Base-by-base conservation (phyloP, 352 stramenopile genomes). In the Phytophthora pistaciae region DNA sequence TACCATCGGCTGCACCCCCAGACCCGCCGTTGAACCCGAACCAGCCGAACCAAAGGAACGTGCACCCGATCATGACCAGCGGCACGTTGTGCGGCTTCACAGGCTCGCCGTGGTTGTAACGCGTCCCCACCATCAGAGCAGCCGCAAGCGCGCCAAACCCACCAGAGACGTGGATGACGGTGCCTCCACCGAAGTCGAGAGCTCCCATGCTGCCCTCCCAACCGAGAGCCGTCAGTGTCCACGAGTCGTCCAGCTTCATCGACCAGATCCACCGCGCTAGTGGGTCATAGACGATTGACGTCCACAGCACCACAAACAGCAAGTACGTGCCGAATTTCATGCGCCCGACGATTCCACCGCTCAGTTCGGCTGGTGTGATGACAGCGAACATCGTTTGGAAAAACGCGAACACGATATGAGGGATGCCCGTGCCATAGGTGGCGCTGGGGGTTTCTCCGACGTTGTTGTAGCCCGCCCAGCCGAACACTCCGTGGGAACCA, bases 201-300 rank as follows among this genome's bases (percentile, higher is more conserved):
- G 66, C 74, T n/a, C 84, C 84, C 77, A 90, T 87, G 60, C 85
- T 83, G 46, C 68, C 82, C 49, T 86, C 82, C 84, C 84, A 91
- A 21, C 84, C 82, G 16, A 77, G 62, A 5, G 82, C 56, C 7
- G 58, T 58, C 42, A 83, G 50, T 8, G 66, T 65, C 65, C 84
- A 91, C 21, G 72, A 69, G 25, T 72, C 68, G 62, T 90, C 75
- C 54, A 93, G 77, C 53, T 87, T 75, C 48, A 79, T 68, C 54
- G 82, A 78, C 90, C 90, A 96, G 63, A 92, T 90, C 85, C 90
- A 94, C 59, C 85, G 84, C 13, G 84, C 90, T 18, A 96, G 74
- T 3, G 88, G 88, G 66, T 90, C 87, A 70, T 96, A 96, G 27
- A 96, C 83, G 29, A 92, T 66, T 27, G 90, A 82, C 21, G 86